Percentiles rank a stretch among this genome's conserved stretches.
phyloP scores from a whole-genome alignment of 2,329 filamentous ascomycete species.

The Metarhizium humberi region DNA sequence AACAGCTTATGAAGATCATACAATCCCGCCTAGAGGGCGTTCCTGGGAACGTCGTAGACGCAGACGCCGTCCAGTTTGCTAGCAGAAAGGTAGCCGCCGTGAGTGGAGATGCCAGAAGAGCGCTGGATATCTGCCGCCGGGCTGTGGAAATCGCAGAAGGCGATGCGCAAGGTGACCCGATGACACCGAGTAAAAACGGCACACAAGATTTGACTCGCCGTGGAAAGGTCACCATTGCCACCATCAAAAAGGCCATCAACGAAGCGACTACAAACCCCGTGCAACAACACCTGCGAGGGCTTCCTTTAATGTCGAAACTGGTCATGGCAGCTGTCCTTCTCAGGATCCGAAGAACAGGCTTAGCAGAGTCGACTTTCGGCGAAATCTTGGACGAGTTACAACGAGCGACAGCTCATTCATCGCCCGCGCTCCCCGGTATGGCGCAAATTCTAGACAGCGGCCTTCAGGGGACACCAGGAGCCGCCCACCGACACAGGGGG shows the following conservation, averaged over 20 bases:
- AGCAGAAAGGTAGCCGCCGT: constrained; percentile 95
- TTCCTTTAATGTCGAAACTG: constrained; percentile 76
- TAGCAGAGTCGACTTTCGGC: constrained; percentile 79
- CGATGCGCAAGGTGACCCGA: constrained; percentile 41
- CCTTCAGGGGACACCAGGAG: constrained; percentile 16
- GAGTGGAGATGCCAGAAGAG: constrained; percentile 84
- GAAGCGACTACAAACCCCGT: constrained; percentile 90
- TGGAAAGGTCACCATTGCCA: constrained; percentile 75
- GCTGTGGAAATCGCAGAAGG: constrained; percentile 92
- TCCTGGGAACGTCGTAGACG: constrained; percentile 78
- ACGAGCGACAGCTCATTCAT: constrained; percentile 25
- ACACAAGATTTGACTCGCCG: constrained; percentile 17
- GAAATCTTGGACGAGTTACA: constrained; percentile 75
- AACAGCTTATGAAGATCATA: constrained; percentile 95
- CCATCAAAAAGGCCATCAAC: constrained; percentile 87
- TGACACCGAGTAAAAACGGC: constrained; percentile 51
- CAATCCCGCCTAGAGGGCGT: constrained; percentile 86
- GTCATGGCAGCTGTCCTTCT: constrained; percentile 76
- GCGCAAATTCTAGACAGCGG: constrained; percentile 23
- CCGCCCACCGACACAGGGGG: constrained; percentile 19
- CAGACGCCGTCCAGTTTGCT: constrained; percentile 92
- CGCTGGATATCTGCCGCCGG: constrained; percentile 87
- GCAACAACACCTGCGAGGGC: constrained; percentile 75
- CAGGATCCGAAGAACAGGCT: constrained; percentile 70
- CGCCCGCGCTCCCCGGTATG: constrained; percentile 26